phyloP scores from a whole-genome alignment of 1,284 basidiomycete genomes.

The Irpex rosettiformis region DNA sequence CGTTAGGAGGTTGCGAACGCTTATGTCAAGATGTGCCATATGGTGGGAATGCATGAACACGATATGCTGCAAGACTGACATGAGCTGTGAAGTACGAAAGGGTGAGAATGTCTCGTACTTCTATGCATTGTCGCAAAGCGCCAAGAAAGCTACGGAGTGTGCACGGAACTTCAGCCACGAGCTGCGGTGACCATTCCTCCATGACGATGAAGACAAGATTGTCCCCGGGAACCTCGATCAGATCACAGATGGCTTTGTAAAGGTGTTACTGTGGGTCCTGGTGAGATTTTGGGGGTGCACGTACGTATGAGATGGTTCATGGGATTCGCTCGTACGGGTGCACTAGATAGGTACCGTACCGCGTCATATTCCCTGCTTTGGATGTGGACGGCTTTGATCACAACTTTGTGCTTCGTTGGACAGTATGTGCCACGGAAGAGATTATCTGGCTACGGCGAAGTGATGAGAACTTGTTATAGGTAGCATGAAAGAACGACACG shows the following conservation, averaged over 20 bases:
- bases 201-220: constrained; percentile 65
- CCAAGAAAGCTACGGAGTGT: constrained; percentile 50
- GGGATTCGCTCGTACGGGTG: constrained; percentile 48
- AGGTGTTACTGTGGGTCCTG: not conserved
- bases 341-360: constrained; percentile 50
- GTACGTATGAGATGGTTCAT: constrained; percentile 75
- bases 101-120: constrained; percentile 37
- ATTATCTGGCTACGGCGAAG: constrained; percentile 52
- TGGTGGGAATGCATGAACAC: constrained; percentile 64
- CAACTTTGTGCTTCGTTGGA: constrained; percentile 46
- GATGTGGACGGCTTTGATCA: constrained; percentile 66
- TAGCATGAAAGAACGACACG: not conserved
- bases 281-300: constrained; percentile 25
- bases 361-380: constrained; percentile 59
- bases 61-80: constrained; percentile 43
- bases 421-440: constrained; percentile 62
- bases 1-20: constrained; percentile 62
- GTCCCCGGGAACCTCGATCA: constrained; percentile 53
- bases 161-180: constrained; percentile 49
- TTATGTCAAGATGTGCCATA: constrained; percentile 71
- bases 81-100: constrained; percentile 2
- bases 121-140: constrained; percentile 61
- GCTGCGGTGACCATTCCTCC: constrained; percentile 72
- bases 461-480: constrained; percentile 13
- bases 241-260: constrained; percentile 55